A percentile compares a stretch with the other conserved stretches of the same genome.
Evolutionary conservation across 2,329 filamentous ascomycete genomes (phyloP).

Genomic region (Aspergillus pseudotamarii): DNA sequence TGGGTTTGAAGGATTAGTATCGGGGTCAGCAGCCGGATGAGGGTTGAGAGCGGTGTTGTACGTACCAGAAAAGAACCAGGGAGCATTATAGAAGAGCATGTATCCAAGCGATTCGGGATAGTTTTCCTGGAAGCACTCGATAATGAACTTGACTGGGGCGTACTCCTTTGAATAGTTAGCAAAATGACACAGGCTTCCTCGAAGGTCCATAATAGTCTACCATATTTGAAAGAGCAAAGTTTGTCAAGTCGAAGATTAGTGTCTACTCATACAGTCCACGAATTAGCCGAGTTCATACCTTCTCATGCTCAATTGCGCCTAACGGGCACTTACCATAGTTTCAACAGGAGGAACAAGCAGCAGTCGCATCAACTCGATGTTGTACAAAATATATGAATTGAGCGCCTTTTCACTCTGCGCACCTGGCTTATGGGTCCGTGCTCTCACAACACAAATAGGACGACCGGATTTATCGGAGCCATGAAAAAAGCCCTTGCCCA

Average conservation of each 20-base stretch:
- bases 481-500: conserved; percentile 91
- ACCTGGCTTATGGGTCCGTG: conserved; percentile 77
- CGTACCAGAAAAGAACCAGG: conserved; percentile 87
- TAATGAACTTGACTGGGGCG: conserved; percentile 94
- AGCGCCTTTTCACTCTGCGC: conserved; percentile 81
- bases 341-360: conserved; percentile 77
- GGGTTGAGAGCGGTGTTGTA: conserved; percentile 25
- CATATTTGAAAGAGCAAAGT: conserved; percentile 94
- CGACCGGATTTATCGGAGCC: conserved; percentile 79
- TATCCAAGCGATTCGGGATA: conserved; percentile 89
- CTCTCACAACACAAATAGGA: conserved; percentile 81
- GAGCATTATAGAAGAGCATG: conserved; percentile 89
- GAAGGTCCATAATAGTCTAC: conserved; percentile 44
- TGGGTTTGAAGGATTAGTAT: conserved; percentile 30
- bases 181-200: not conserved
- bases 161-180: conserved; percentile 66
- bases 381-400: conserved; percentile 85
- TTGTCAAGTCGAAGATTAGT: conserved; percentile 91
- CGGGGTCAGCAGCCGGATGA: too few species aligned
- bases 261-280: conserved; percentile 57
- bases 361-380: conserved; percentile 90
- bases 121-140: conserved; percentile 97
- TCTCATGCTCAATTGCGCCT: not conserved
- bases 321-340: conserved; percentile 68
- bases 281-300: not conserved